These are phyloP conservation scores for Drosera spatulata DNA, from an alignment of 179 eudicot genomes.

Conservation along the genomic window DNA sequence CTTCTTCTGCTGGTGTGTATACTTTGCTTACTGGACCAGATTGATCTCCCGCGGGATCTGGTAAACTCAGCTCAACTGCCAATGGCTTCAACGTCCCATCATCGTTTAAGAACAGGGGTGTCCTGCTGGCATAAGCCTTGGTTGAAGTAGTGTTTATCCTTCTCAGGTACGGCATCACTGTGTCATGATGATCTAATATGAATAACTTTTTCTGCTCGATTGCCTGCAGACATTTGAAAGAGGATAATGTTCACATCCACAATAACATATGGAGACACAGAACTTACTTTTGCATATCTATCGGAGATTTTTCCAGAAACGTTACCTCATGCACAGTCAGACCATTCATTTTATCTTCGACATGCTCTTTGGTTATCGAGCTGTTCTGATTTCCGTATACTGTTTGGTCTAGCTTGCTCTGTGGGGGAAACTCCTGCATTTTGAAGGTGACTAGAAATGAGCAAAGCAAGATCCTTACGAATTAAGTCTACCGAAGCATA, in stretches of 20 bases:
- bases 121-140: slow-evolving; percentile 62
- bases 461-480: too few relatives aligned
- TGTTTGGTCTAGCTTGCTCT: slow-evolving; percentile 44
- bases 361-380: slow-evolving; percentile 32
- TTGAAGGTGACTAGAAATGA: background rate
- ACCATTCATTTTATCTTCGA: slow-evolving; percentile 39
- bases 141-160: slow-evolving; percentile 44
- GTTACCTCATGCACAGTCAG: slow-evolving; percentile 46
- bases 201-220: slow-evolving; percentile 35
- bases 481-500: too few relatives aligned
- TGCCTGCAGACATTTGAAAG: slow-evolving; percentile 29
- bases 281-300: too few relatives aligned
- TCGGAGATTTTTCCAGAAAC: too few relatives aligned
- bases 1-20: slow-evolving; percentile 28
- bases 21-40: slow-evolving; percentile 28
- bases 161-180: slow-evolving; percentile 55
- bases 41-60: slow-evolving; percentile 33
- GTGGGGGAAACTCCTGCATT: slow-evolving; percentile 72
- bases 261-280: too few relatives aligned
- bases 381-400: slow-evolving; percentile 47
- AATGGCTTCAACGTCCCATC: slow-evolving; percentile 72
- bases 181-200: slow-evolving; percentile 64
- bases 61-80: slow-evolving; percentile 65
- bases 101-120: slow-evolving; percentile 51
- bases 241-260: too few relatives aligned